A percentile compares a stretch with the other conserved stretches of the same genome.
Evolutionary conservation across 257 asterid genomes (phyloP).

Genomic region (Solanum stenotomum): DNA sequence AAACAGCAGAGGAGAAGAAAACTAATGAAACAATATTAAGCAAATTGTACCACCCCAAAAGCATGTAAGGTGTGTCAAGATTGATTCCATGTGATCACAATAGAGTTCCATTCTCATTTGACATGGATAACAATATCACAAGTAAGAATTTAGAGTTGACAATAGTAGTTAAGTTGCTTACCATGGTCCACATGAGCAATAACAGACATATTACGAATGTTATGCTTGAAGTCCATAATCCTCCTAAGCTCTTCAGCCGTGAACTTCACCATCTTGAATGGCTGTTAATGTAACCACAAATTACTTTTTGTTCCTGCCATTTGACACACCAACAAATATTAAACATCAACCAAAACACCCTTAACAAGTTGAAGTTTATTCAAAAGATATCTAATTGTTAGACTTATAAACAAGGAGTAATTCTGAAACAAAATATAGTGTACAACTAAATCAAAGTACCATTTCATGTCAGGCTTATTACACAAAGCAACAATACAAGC

Average conservation of each 20-base stretch:
- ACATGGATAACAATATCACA: neutral
- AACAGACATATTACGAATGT: slow-evolving; percentile 38
- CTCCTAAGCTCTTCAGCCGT: slow-evolving; percentile 30
- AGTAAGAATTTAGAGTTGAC: too few species aligned
- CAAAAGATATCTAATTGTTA: neutral
- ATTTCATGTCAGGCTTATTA: neutral
- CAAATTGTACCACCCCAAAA: neutral
- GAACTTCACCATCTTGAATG: slow-evolving; percentile 32
- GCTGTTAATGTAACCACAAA: neutral
- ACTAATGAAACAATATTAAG: neutral
- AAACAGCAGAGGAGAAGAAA: neutral
- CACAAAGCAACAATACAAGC: neutral
- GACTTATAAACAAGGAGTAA: neutral
- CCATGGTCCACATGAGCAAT: slow-evolving; percentile 46
- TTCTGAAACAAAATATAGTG: neutral
- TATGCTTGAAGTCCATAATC: slow-evolving; percentile 37
- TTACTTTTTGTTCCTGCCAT: neutral
- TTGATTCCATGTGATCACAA: neutral
- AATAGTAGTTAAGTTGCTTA: neutral
- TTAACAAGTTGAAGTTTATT: neutral
- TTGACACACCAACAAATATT: neutral
- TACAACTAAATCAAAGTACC: neutral
- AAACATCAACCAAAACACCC: neutral
- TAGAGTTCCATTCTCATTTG: neutral
- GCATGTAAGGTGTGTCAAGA: neutral